phyloP scores from a whole-genome alignment of 208 protist genomes.

The Crithidia brevicula region DNA sequence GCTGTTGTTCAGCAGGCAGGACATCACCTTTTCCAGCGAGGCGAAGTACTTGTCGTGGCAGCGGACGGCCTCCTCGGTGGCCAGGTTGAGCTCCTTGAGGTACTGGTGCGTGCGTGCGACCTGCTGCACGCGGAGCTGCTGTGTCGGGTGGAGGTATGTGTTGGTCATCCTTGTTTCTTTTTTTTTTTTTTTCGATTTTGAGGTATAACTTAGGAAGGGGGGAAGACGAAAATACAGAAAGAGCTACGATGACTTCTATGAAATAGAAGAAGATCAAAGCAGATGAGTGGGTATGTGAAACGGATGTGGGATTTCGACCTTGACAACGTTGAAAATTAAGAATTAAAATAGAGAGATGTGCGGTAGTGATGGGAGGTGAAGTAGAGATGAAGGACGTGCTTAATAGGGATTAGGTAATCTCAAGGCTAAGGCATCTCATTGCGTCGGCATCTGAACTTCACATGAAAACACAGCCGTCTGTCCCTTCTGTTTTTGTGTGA shows the following conservation, averaged over 20 bases:
- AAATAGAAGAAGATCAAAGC: background rate
- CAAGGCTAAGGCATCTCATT: too few relatives aligned
- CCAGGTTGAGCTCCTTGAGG: background rate
- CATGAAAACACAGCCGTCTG: background rate
- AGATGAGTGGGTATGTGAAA: too few relatives aligned
- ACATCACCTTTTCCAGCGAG: constrained; percentile 4
- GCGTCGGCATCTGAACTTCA: background rate
- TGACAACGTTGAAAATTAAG: background rate
- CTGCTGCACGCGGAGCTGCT: background rate
- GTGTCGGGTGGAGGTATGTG: background rate
- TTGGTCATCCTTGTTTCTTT: background rate
- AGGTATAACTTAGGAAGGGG: too few relatives aligned
- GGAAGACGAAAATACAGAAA: too few relatives aligned
- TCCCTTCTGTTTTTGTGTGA: too few relatives aligned
- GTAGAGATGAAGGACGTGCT: background rate
- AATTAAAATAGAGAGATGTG: constrained; percentile 2
- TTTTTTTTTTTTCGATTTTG: too few relatives aligned
- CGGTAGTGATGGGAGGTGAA: too few relatives aligned
- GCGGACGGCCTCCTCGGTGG: constrained; percentile 7
- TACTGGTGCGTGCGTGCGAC: background rate
- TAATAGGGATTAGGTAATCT: background rate
- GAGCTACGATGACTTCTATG: background rate
- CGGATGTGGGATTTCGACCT: too few relatives aligned
- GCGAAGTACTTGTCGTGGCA: constrained; percentile 13
- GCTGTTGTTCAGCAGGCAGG: constrained; percentile 2